These are phyloP conservation scores for Heteromeles arbutifolia DNA, from an alignment of 306 rosid species.

Conservation along the genomic window DNA sequence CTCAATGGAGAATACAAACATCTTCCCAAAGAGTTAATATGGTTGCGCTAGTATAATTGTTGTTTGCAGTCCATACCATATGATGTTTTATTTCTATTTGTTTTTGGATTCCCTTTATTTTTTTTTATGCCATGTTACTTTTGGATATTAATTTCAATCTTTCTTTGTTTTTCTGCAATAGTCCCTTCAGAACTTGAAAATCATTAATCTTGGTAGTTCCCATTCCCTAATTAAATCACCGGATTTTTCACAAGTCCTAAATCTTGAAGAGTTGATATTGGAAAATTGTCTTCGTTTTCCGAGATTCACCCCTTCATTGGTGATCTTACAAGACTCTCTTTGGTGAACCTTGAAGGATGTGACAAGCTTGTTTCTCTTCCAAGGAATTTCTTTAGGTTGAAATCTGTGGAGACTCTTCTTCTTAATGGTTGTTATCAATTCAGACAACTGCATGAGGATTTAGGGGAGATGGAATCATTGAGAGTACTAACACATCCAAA, in stretches of 20 bases:
- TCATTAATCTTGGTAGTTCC: slow-evolving; percentile 32
- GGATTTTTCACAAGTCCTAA: too few relatives aligned
- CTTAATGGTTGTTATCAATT: too few relatives aligned
- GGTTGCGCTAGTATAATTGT: background rate
- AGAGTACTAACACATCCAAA: too few relatives aligned
- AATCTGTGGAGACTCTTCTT: too few relatives aligned
- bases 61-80: background rate
- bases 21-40: slow-evolving; percentile 20
- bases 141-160: background rate
- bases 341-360: background rate
- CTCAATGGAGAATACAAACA: slow-evolving; percentile 5
- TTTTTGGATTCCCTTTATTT: background rate
- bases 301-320: too few relatives aligned
- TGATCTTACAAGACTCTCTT: too few relatives aligned
- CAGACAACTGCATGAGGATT: too few relatives aligned
- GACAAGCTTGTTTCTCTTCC: too few relatives aligned
- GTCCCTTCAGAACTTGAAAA: background rate
- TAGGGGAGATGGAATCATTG: too few relatives aligned
- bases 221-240: slow-evolving; percentile 16
- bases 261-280: too few relatives aligned
- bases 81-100: background rate
- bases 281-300: too few relatives aligned
- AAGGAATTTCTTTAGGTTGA: too few relatives aligned
- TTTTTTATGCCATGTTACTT: background rate
- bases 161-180: background rate